Conservation (phyloP, 139 green algal species). For the Parachlorella kessleri region DNA sequence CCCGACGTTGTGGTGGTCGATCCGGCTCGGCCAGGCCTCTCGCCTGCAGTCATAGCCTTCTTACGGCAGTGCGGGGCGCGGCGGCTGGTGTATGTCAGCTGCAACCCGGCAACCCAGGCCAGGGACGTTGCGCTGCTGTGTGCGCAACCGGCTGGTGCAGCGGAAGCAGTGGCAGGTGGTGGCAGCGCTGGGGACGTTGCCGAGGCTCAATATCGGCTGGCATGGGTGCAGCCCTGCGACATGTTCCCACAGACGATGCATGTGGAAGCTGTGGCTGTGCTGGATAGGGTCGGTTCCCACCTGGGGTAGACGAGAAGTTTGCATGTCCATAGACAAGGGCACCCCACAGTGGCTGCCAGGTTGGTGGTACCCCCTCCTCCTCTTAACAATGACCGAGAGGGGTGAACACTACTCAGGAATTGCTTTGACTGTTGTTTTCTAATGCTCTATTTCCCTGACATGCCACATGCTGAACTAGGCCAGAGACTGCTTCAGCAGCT, state of each 20-base stretch:
- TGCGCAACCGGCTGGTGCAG: not conserved
- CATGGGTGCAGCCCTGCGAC: slow-evolving; percentile 68
- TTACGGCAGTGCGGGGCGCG: slow-evolving; percentile 54
- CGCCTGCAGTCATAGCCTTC: slow-evolving; percentile 47
- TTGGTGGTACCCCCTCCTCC: too few species aligned
- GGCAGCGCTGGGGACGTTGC: not conserved
- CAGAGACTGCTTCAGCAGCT: too few species aligned
- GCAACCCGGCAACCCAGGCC: slow-evolving; percentile 75
- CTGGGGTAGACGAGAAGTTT: too few species aligned
- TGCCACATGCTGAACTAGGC: too few species aligned
- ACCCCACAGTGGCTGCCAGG: too few species aligned
- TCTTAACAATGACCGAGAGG: too few species aligned
- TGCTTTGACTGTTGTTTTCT: too few species aligned
- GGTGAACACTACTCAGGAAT: too few species aligned
- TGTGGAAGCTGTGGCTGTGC: slow-evolving; percentile 74
- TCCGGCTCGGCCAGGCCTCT: slow-evolving; percentile 78
- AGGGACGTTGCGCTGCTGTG: slow-evolving; percentile 63
- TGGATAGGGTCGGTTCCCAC: too few species aligned
- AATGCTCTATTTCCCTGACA: too few species aligned
- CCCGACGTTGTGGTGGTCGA: slow-evolving; percentile 71
- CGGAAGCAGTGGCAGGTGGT: not conserved
- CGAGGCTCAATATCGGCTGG: slow-evolving; percentile 57
- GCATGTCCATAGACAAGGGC: too few species aligned
- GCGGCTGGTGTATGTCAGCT: slow-evolving; percentile 91
- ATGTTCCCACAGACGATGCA: slow-evolving; percentile 90